Base-by-base conservation (phyloP, 441 rosid species). In the Mallotus repandus region DNA sequence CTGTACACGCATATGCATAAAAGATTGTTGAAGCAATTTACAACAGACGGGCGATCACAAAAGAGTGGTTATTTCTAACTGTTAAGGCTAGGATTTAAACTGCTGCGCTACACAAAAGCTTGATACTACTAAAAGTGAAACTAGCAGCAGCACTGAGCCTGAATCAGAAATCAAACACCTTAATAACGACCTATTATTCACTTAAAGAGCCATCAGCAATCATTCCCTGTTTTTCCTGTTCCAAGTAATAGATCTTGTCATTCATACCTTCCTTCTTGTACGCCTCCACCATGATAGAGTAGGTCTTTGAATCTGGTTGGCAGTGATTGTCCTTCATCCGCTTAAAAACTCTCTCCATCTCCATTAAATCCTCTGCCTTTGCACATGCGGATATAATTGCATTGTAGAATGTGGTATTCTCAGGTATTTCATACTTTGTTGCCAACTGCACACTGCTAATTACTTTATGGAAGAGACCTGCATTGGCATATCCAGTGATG, bases 321-420 rank as follows among this genome's bases (percentile, higher is more conserved):
- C 91, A 88, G 49, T 86, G 85, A 71, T 84, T 85, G 50, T 88
- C 95, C 77, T 86, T 93, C 99, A 95, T 93, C 68, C 84, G 80
- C 72, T 79, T 82, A 74, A 81, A 95, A 54, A 90, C 96, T 77
- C 96, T 87, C 78, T 91, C 98, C 98, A 95, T 93, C 88, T 95
- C 98, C 84, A 89, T 81, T 75, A 93, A 76, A 84, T 93, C 98
- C 46, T 84, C 92, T 0, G 95, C 92, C 81, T 79, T 95, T 1
- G 89, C 93, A 63, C 96, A 95, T 1, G 97, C 97, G 8, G 86
- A 85, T 78, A 95, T 85, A 18, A 95, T 85, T 0, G 95, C 88
- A 63, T 91, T 95, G 68, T 78, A 88, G 57, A 95, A 89, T 2
- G 89, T 61, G 9, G 93, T 85, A 13, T 91, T 87, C 86, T 92